Evolutionary conservation across 495 filamentous ascomycete species (phyloP).

Genomic region (Penicillium lividum): DNA sequence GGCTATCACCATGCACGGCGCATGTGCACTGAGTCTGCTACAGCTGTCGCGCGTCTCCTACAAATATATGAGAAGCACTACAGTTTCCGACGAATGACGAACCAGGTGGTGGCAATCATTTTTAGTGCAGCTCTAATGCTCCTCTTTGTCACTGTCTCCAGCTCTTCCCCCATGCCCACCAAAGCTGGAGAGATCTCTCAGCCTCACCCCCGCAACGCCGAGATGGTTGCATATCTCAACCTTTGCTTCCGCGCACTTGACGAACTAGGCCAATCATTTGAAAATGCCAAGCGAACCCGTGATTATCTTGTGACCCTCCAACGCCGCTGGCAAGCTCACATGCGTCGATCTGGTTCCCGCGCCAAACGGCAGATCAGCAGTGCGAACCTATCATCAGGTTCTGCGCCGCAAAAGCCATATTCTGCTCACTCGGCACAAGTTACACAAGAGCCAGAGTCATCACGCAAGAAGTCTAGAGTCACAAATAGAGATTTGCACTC

Average conservation of each 20-base stretch:
- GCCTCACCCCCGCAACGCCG: conserved; percentile 30
- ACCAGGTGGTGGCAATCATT: conserved; percentile 51
- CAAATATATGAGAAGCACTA: conserved; percentile 52
- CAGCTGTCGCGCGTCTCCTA: conserved; percentile 44
- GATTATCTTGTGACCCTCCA: conserved; percentile 48
- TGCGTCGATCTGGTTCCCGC: conserved; percentile 40
- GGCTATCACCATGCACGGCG: conserved; percentile 49
- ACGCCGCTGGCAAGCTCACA: conserved; percentile 48
- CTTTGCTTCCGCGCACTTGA: conserved; percentile 51
- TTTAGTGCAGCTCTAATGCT: conserved; percentile 53
- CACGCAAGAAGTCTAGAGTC: conserved; percentile 35
- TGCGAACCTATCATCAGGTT: conserved; percentile 15
- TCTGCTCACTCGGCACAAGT: neutral
- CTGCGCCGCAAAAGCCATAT: conserved; percentile 9
- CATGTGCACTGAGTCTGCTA: conserved; percentile 52
- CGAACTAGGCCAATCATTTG: conserved; percentile 48
- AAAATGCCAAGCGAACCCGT: conserved; percentile 48
- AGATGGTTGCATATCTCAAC: conserved; percentile 49
- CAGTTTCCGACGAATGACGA: conserved; percentile 52
- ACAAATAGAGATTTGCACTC: conserved; percentile 9
- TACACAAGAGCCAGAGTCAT: conserved; percentile 12
- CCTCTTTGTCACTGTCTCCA: conserved; percentile 48
- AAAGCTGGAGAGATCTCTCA: conserved; percentile 25
- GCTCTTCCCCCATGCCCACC: conserved; percentile 28
- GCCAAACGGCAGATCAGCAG: conserved; percentile 40